Evolutionary conservation across 331 rosid genomes (phyloP), one percentile per base, ranked within the genome.

Genomic region (Pyracantha coccinea): DNA sequence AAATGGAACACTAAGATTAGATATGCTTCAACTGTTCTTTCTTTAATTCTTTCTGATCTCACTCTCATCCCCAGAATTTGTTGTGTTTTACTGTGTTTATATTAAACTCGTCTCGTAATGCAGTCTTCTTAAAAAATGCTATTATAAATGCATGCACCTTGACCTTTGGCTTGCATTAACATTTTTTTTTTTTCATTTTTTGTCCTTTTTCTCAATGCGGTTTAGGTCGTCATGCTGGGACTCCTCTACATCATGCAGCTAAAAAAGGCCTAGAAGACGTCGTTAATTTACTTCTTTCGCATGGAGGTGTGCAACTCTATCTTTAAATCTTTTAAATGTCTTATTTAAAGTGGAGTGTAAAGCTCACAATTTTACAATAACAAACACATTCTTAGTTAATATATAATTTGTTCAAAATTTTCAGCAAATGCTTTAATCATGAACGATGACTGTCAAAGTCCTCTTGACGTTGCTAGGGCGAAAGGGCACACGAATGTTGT

Each of bases 191-290:
- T 41, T 38, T 38, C 45, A 38, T 14, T 1, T 8, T 58, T 55
- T 58, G 24, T 58, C 13, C 16, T 41, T 38, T 7, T 61, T 45
- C 45, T 44, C 28, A 44, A 73, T 60, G 69, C 9, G 14, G 9
- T 73, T 53, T 67, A 95, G 99, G 97, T 25, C 90, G 97, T 41
- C 86, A 89, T 74, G 97, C 89, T 32, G 99, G 99, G 70, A 92
- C 98, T 80, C 97, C 99, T 24, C 79, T 95, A 68, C 98, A 95
- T 77, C 99, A 95, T 84, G 98, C 99, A 5, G 96, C 99, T 73
- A 95, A 95, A 84, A 88, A 89, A 82, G 98, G 98, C 76, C 91
- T 85, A 72, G 92, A 89, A 27, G 81, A 78, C 62, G 83, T 85
- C 78, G 93, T 90, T 45, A 90, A 84, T 86, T 71, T 95, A 79